phyloP scores from a whole-genome alignment of 2,329 filamentous ascomycete species.

The Clonostachys rosea region DNA sequence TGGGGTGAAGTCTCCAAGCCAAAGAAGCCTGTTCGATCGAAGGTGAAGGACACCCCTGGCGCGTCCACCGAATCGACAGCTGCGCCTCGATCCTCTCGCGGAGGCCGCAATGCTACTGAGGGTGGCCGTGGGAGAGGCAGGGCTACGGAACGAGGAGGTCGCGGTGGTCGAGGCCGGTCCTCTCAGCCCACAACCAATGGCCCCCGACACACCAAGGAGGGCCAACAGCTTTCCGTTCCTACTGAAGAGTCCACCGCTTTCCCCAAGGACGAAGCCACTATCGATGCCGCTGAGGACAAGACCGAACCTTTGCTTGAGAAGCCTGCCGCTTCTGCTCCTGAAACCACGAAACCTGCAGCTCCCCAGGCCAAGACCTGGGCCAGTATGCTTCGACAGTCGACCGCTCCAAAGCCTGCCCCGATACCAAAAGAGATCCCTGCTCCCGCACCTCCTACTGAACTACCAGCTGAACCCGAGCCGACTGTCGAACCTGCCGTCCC shows the following conservation, averaged over 20 bases:
- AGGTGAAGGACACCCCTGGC: constrained; percentile 57
- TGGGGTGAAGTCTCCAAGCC: constrained; percentile 81
- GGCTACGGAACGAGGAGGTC: constrained; percentile 58
- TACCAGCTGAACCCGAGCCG: constrained; percentile 27
- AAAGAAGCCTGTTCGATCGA: constrained; percentile 71
- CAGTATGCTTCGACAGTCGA: constrained; percentile 64
- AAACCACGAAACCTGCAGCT: constrained; percentile 30
- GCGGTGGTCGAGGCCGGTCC: constrained; percentile 56
- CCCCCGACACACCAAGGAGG: constrained; percentile 48
- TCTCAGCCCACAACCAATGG: constrained; percentile 55
- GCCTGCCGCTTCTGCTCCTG: constrained; percentile 22
- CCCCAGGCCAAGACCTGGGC: constrained; percentile 62
- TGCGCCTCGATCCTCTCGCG: constrained; percentile 46
- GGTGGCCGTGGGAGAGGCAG: constrained; percentile 58
- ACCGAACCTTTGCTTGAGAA: constrained; percentile 21
- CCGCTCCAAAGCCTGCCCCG: constrained; percentile 51
- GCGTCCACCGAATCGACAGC: constrained; percentile 43
- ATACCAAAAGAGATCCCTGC: constrained; percentile 45
- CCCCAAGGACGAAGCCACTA: constrained; percentile 32
- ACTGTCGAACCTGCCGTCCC: constrained; percentile 20
- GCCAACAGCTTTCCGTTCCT: constrained; percentile 55
- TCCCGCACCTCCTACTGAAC: constrained; percentile 28
- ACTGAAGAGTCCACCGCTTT: constrained; percentile 61
- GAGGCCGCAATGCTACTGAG: constrained; percentile 58
- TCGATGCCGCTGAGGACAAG: constrained; percentile 24